Base-by-base conservation (phyloP, 345 rosid genomes). In the Garcia nutans region DNA sequence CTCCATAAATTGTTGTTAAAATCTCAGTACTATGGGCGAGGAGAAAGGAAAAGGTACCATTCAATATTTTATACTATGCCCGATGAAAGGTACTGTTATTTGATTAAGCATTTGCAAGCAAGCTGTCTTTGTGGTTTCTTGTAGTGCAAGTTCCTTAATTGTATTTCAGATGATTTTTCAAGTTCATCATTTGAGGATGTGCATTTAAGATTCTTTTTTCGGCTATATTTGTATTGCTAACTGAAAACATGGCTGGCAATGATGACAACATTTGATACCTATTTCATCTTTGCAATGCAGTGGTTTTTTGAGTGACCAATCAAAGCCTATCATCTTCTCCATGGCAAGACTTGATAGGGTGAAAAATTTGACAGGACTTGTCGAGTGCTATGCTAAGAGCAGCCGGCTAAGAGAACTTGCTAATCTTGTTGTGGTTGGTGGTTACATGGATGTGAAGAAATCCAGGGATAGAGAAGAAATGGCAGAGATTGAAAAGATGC, bases 261-360 rank as follows among this genome's bases (percentile, higher is more conserved):
- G n/a, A 13, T 54, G 57, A 54, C 13, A 11, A 49, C n/a, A 15
- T 17, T 54, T 54, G 57, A 54, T 54, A 54, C 57, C 57, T 54
- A 16, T 13, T 16, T 54, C n/a, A 13, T 54, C 57, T 54, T 54
- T 15, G 57, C 45, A 28, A 58, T 85, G 84, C 89, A 96, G 97
- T 20, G 99, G 99, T 70, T 78, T 83, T 19, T 73, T 96, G 87
- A 86, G 76, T 8, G 97, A 93, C 85, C 82, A 67, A 76, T 88
- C 91, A 6, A 93, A 92, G 83, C 99, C 99, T 56, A 66, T 93
- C 67, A 86, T 96, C 49, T 96, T 96, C 80, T 93, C 99, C 75
- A 96, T 96, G 97, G 99, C 98, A 47, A 90, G 99, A 85, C 88
- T 96, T 61, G 99, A 96, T 83, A 86, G 76, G 31, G 97, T 93